A percentile compares a stretch with the other conserved stretches of the same genome.
Conservation (phyloP, 148 eudicot species). For the Rheum nobile region DNA sequence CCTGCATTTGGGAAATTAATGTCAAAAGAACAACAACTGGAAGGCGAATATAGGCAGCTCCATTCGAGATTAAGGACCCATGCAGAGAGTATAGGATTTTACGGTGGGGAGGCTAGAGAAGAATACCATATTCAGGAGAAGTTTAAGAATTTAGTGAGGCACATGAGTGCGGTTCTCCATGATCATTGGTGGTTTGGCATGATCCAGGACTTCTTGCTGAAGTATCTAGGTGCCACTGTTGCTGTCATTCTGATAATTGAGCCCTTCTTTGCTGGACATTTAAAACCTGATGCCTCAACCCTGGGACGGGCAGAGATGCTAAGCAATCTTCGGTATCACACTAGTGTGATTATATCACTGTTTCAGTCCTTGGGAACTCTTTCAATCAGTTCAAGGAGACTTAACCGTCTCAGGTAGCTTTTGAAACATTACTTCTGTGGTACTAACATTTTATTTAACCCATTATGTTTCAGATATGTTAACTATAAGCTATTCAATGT, state of each 20-base stretch:
- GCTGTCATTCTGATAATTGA: slow-evolving; percentile 94
- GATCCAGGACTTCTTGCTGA: slow-evolving; percentile 91
- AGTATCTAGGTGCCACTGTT: slow-evolving; percentile 98
- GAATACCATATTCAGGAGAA: slow-evolving; percentile 84
- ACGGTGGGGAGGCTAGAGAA: slow-evolving; percentile 90
- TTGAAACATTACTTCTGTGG: slow-evolving; percentile 8
- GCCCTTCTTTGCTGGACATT: slow-evolving; percentile 88
- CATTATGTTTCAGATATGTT: neutral
- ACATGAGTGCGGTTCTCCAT: slow-evolving; percentile 76
- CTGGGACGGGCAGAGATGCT: slow-evolving; percentile 97
- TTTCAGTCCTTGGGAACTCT: slow-evolving; percentile 93
- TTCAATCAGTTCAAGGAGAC: slow-evolving; percentile 87
- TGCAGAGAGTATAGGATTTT: slow-evolving; percentile 94
- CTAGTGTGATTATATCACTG: slow-evolving; percentile 87
- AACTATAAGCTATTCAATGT: neutral
- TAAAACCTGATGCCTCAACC: slow-evolving; percentile 90
- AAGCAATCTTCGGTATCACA: slow-evolving; percentile 96
- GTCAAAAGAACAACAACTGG: slow-evolving; percentile 93
- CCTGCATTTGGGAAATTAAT: slow-evolving; percentile 91
- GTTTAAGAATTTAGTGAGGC: slow-evolving; percentile 65
- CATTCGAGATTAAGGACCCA: slow-evolving; percentile 91
- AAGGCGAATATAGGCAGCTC: slow-evolving; percentile 95
- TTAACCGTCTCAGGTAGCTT: slow-evolving; percentile 84
- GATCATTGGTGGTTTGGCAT: slow-evolving; percentile 99
- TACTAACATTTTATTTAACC: neutral